phyloP scores from a whole-genome alignment of 176 grass and related monocot genomes.

The Phoenix roebelenii region DNA sequence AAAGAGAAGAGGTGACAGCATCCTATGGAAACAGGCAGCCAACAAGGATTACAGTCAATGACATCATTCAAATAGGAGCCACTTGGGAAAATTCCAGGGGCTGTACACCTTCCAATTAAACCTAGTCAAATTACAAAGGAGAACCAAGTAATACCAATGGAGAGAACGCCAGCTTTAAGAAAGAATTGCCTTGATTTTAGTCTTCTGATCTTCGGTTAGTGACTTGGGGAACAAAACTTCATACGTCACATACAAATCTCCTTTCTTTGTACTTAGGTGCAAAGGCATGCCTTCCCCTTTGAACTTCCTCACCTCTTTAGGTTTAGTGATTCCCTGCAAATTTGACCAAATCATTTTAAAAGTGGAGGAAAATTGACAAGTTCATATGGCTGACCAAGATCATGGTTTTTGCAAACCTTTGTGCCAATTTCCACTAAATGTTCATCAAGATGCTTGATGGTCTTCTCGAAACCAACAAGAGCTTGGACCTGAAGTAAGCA shows the following conservation, averaged over 20 bases:
- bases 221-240: conserved; percentile 89
- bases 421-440: conserved; percentile 85
- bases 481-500: conserved; percentile 60
- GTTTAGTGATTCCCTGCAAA: conserved; percentile 73
- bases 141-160: neutral
- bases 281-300: conserved; percentile 96
- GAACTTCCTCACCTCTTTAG: conserved; percentile 82
- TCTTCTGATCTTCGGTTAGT: conserved; percentile 68
- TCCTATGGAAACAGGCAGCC: conserved; percentile 18
- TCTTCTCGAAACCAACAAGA: conserved; percentile 95
- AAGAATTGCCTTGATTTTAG: conserved; percentile 73
- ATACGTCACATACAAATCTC: conserved; percentile 61
- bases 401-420: conserved; percentile 30
- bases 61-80: conserved; percentile 15
- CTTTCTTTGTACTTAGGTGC: conserved; percentile 87
- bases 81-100: conserved; percentile 30
- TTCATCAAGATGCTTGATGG: conserved; percentile 71
- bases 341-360: conserved; percentile 1
- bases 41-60: conserved; percentile 6
- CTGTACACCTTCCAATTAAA: conserved; percentile 15
- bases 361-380: too few species aligned
- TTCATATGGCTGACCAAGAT: too few species aligned
- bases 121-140: neutral
- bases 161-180: conserved; percentile 17
- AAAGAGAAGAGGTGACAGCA: conserved; percentile 9